Evolutionary conservation across 805 yeast genomes (phyloP), one percentile per base, ranked within the genome.

Genomic region (Yarrowia sp.): DNA sequence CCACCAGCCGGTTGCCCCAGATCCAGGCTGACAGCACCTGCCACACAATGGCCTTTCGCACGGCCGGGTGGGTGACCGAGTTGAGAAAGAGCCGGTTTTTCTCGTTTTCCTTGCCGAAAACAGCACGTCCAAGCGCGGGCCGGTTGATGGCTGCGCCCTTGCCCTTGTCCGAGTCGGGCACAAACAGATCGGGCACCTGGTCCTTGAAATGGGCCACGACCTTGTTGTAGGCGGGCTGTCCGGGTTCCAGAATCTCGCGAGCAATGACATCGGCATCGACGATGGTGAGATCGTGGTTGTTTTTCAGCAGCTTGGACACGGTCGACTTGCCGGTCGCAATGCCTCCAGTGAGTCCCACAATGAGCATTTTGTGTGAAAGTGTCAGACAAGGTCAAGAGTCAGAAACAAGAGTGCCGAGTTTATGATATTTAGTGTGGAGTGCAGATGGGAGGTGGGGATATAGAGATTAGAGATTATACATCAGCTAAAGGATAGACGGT

Each of bases 301-400:
- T 83, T 5, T 76, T 70, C 12, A 95, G 78, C 42, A 84, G 76
- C 17, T 79, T 74, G 0, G 97, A 91, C 0, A 91, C 98, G 0
- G 98, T 94, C 19, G 97, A 89, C 74, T 95, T 95, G 2, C 99
- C 99, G n/a, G 95, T 84, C 6, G 97, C 97, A 61, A 95, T 95
- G 1, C 98, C 97, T 1, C 99, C 99, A 0, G 99, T 95, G n/a
- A 95, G 83, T 0, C 99, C 99, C 7, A 95, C 84, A 39, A 95
- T 83, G 53, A 95, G 83, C 99, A 95, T 50, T n/a, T 34, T 94
- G 33, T 68, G 40, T 30, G 24, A 20, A n/a, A n/a, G 43, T 53
- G 60, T 4, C 34, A 53, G 36, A 15, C n/a, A n/a, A n/a, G n/a
- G 39, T 39, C 38, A 33, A 46, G 12, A 19, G 44, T 24, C 6